Evolutionary conservation across 257 asterid genomes (phyloP), one percentile per base, ranked within the genome.

Genomic region (Solanum raphanifolium): DNA sequence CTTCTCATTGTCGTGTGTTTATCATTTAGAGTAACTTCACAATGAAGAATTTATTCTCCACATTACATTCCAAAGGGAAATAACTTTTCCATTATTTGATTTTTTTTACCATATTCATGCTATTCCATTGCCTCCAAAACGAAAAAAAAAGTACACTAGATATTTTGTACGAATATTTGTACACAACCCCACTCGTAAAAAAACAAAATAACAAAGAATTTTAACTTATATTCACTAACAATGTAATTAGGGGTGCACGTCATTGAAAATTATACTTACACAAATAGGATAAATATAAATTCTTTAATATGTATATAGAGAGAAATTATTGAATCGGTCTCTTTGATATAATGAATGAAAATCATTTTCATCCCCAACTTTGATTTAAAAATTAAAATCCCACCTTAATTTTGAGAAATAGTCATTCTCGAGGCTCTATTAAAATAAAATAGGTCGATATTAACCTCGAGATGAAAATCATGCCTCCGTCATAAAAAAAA

Each of bases 11-110:
- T 76, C 55, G 25, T 34, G 55, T 13, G 86, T 78, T 85, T 34
- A 78, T 65, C 75, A 86, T 85, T 65, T n/a, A 66, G 13, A 13
- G 43, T 25, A 73, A 68, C 31, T 43, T 88, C 38, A 83, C 31
- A 74, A 38, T 13, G 32, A 85, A 88, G 88, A 85, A 86, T 55
- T 85, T 88, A 85, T 88, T 88, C 90, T 32, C 27, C 72, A 41
- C 12, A 58, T 82, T 71, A 48, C 76, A 79, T 88, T 10, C 84
- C 48, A 11, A 83, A 46, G 41, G 72, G 66, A 58, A 82, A 82
- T 82, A 29, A 29, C 41, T 48, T 81, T 82, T 48, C 69, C 43
- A 29, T 39, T 76, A 76, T 18, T 29, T 48, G 31, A 52, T 82
- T 48, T 81, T 31, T 35, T 41, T 46, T 10, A 82, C 86, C 86